Base-by-base conservation (phyloP, 2,329 filamentous ascomycete genomes). In the Hymenoscyphus occultus region DNA sequence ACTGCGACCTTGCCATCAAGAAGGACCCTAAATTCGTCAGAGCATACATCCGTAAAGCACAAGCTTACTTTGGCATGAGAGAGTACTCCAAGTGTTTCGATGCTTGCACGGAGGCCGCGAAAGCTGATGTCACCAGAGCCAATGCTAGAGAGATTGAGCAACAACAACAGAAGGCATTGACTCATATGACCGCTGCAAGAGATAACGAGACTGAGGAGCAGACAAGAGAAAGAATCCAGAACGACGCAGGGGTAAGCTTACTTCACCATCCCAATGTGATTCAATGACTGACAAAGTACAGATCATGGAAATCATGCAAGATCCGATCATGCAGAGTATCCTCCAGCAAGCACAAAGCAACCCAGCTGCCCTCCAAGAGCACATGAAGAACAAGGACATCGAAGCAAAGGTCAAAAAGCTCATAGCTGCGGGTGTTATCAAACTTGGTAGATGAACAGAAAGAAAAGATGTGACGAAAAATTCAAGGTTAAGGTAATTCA, bases 321-420 rank as follows among this genome's bases (percentile, higher is more conserved):
- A 99, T 76, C 95, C 95, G 16, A 89, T 99, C 76, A 98, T 99
- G 94, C 93, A 99, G 81, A 90, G 90, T 71, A 97, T 97, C 71
- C 86, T 98, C 64, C 93, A 98, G 78, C 95, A 99, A 81, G 95
- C 95, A 57, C 96, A 98, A 83, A 88, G 87, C 63, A 91, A 99
- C 74, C 95, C 95, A 19, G 90, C 90, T 59, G 95, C 95, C 57
- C 86, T 99, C 68, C 90, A 96, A 77, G 94, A 99, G 78, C 96
- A 99, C 80, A 97, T 99, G 91, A 91, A 89, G 82, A 99, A 98
- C 82, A 86, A 92, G 0, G 85, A 83, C 65, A 91, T 99, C 71
- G 85, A 88, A 66, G 86, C 86, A 73, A 97, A 97, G 85, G 90
- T 99, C 70, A 92, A 97, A 83, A 71, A 71, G 81, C 82, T 98